phyloP scores from a whole-genome alignment of 495 filamentous ascomycete species.

The Aeminium ludgeri region DNA sequence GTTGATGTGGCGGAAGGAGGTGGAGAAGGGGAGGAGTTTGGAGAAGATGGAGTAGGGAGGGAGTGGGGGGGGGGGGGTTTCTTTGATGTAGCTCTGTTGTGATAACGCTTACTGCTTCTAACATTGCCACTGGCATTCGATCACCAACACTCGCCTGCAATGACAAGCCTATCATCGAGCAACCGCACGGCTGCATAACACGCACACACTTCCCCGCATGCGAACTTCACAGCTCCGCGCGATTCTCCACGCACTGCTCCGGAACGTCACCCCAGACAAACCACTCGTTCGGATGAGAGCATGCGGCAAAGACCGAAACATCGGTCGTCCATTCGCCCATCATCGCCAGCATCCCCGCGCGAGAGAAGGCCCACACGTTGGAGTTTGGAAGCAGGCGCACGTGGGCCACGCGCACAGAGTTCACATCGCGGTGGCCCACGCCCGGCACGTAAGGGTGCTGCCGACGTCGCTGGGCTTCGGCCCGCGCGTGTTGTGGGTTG shows the following conservation, averaged over 20 bases:
- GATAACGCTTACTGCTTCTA: no score
- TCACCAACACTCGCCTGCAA: no score
- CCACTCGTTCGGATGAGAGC: neutral
- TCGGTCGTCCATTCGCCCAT: neutral
- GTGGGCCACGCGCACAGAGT: neutral
- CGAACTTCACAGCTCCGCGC: neutral
- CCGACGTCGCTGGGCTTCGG: neutral
- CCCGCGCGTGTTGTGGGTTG: neutral
- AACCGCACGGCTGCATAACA: no score
- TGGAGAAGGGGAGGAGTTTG: slow-evolving; percentile 19
- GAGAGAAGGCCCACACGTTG: neutral
- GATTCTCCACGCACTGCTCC: neutral
- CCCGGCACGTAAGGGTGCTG: neutral
- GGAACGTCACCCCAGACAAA: neutral
- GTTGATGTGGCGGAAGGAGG: slow-evolving; percentile 33
- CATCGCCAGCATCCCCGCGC: neutral
- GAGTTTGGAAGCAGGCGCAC: neutral
- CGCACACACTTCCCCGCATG: no score
- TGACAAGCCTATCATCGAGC: no score
- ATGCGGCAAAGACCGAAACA: neutral
- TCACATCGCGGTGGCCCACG: neutral
- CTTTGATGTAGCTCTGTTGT: no score
- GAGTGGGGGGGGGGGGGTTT: no score
- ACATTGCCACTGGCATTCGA: no score
- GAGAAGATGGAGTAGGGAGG: slow-evolving; percentile 6